These are phyloP conservation scores for Cercospora zeina DNA, from an alignment of 2,329 filamentous ascomycete genomes.

Conservation along the genomic window DNA sequence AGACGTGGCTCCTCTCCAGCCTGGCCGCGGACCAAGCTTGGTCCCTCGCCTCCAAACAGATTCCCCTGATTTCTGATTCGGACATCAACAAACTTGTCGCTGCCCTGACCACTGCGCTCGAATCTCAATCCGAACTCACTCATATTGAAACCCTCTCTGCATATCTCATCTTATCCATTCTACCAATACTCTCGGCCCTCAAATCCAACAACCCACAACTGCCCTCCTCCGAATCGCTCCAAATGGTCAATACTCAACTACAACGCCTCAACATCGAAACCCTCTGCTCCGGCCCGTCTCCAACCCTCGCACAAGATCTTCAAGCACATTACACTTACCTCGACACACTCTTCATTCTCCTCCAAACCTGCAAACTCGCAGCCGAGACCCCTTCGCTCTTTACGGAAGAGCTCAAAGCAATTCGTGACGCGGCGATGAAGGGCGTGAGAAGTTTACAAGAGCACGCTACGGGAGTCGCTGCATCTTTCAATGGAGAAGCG, in stretches of 20 bases:
- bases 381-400: slow-evolving; percentile 14
- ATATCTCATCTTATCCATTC: slow-evolving; percentile 26
- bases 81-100: slow-evolving; percentile 10
- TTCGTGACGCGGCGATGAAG: slow-evolving; percentile 29
- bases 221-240: slow-evolving; percentile 17
- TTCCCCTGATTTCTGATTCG: not conserved
- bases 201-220: slow-evolving; percentile 7
- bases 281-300: slow-evolving; percentile 17
- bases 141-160: slow-evolving; percentile 27
- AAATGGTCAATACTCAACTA: slow-evolving; percentile 23
- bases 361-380: slow-evolving; percentile 26
- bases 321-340: slow-evolving; percentile 32
- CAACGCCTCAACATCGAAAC: slow-evolving; percentile 22
- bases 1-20: slow-evolving; percentile 29
- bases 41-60: slow-evolving; percentile 23
- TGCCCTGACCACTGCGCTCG: slow-evolving; percentile 13
- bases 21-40: slow-evolving; percentile 36
- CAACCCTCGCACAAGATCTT: slow-evolving; percentile 24
- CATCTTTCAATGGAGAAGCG: slow-evolving; percentile 14
- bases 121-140: slow-evolving; percentile 15
- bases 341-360: slow-evolving; percentile 33
- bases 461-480: slow-evolving; percentile 30
- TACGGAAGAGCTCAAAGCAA: slow-evolving; percentile 12
- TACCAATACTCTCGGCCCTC: slow-evolving; percentile 21
- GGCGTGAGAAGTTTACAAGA: slow-evolving; percentile 30